A percentile compares a stretch with the other conserved stretches of the same genome.
Evolutionary conservation across 495 filamentous ascomycete species (phyloP).

Genomic region (Penicillium salamii): DNA sequence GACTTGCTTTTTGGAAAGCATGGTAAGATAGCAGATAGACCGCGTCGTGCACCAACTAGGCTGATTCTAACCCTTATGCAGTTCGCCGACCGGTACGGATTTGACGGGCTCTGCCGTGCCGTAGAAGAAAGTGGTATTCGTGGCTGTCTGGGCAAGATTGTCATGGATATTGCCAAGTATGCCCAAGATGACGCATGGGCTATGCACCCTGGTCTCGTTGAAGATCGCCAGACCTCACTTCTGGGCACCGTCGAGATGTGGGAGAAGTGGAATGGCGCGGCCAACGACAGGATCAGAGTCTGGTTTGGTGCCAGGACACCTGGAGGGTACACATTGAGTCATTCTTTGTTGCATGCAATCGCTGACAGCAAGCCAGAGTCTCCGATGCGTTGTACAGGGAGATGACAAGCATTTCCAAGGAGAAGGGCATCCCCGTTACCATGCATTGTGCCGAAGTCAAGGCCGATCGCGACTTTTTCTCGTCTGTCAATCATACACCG

Average conservation of each 20-base stretch:
- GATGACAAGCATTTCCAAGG: slow-evolving; percentile 41
- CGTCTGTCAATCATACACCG: slow-evolving; percentile 37
- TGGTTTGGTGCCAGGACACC: slow-evolving; percentile 53
- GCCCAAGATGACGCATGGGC: slow-evolving; percentile 46
- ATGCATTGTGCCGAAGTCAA: slow-evolving; percentile 43
- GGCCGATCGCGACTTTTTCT: slow-evolving; percentile 41
- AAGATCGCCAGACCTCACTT: slow-evolving; percentile 43
- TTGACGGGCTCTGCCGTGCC: slow-evolving; percentile 43
- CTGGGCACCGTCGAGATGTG: slow-evolving; percentile 41
- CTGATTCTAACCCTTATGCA: slow-evolving; percentile 2
- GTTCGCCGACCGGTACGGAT: slow-evolving; percentile 46
- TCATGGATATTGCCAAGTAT: slow-evolving; percentile 39
- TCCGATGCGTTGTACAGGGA: slow-evolving; percentile 44
- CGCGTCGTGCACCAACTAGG: not conserved
- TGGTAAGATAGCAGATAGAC: slow-evolving; percentile 24
- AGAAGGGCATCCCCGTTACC: slow-evolving; percentile 41
- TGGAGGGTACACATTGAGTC: slow-evolving; percentile 32
- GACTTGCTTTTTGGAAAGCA: slow-evolving; percentile 51
- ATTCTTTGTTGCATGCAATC: not conserved
- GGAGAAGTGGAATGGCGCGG: slow-evolving; percentile 47
- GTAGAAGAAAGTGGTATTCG: slow-evolving; percentile 49
- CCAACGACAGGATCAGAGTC: slow-evolving; percentile 46
- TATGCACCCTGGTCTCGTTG: slow-evolving; percentile 48
- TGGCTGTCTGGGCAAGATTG: slow-evolving; percentile 45
- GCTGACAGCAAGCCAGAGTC: slow-evolving; percentile 24